These are phyloP conservation scores for Albophoma yamanashiensis DNA, from an alignment of 2,329 filamentous ascomycete species.

Conservation along the genomic window DNA sequence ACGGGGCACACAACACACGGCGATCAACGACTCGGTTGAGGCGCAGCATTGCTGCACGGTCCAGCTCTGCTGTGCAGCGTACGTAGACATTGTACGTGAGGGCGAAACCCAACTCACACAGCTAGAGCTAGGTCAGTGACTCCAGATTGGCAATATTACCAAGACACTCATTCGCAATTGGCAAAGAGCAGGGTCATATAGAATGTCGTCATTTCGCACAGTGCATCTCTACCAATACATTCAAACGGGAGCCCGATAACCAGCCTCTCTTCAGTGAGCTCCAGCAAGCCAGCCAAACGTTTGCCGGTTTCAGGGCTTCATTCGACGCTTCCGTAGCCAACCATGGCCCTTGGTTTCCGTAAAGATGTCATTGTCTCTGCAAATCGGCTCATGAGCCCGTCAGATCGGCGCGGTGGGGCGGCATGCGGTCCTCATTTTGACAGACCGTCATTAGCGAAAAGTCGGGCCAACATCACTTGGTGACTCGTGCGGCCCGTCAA, in stretches of 20 bases:
- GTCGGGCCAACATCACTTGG: background rate
- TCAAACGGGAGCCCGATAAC: background rate
- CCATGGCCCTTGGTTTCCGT: background rate
- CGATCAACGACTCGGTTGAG: background rate
- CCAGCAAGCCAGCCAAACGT: background rate
- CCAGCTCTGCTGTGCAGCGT: background rate
- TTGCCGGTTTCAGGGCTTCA: background rate
- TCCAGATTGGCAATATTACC: background rate
- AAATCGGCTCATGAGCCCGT: background rate
- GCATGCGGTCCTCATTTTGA: background rate
- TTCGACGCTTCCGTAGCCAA: background rate
- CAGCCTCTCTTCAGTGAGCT: background rate
- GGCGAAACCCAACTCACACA: background rate
- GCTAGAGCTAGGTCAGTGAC: background rate
- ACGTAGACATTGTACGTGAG: too few relatives aligned
- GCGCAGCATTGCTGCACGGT: background rate
- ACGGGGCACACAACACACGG: background rate
- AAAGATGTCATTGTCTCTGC: background rate
- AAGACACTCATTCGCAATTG: background rate
- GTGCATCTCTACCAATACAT: background rate
- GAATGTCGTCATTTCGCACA: background rate
- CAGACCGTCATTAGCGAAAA: background rate
- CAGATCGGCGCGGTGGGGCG: background rate
- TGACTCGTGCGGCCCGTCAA: background rate
- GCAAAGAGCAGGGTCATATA: background rate